These are phyloP conservation scores for Nicotiana sylvestris DNA, from an alignment of 257 asterid species.

Conservation along the genomic window DNA sequence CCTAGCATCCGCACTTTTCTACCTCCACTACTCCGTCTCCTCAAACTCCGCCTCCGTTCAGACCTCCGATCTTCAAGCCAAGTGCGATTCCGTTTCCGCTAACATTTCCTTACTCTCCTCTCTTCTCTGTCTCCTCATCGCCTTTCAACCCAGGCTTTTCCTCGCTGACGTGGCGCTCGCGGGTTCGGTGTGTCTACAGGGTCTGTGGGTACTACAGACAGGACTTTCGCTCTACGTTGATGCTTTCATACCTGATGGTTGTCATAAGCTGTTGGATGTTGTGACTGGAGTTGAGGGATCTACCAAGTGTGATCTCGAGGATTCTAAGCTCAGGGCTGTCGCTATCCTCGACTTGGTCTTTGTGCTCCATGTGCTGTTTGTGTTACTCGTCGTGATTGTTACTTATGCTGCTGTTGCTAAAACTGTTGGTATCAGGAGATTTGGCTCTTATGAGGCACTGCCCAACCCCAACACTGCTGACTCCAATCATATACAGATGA, in stretches of 20 bases:
- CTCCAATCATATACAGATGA: slow-evolving; percentile 77
- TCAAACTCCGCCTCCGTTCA: slow-evolving; percentile 65
- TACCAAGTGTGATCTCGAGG: slow-evolving; percentile 90
- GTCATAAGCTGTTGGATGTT: slow-evolving; percentile 88
- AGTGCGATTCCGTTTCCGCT: slow-evolving; percentile 57
- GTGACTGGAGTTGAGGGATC: slow-evolving; percentile 93
- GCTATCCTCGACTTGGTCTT: slow-evolving; percentile 76
- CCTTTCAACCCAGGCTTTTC: slow-evolving; percentile 50
- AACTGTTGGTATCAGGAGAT: slow-evolving; percentile 58
- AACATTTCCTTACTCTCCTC: slow-evolving; percentile 50
- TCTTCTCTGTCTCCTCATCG: slow-evolving; percentile 46
- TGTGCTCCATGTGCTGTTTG: slow-evolving; percentile 61
- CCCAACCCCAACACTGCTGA: slow-evolving; percentile 36
- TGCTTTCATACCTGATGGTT: slow-evolving; percentile 92
- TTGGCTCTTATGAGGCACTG: slow-evolving; percentile 74
- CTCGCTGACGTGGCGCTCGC: slow-evolving; percentile 64
- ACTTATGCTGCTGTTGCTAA: slow-evolving; percentile 51
- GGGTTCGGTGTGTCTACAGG: slow-evolving; percentile 66
- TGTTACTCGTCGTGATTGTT: slow-evolving; percentile 44
- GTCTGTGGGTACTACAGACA: slow-evolving; percentile 83
- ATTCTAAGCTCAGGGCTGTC: slow-evolving; percentile 79
- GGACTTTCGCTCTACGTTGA: slow-evolving; percentile 83
- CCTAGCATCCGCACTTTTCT: slow-evolving; percentile 59
- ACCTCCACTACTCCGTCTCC: slow-evolving; percentile 52
- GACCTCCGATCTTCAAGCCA: slow-evolving; percentile 85